These are phyloP conservation scores for Metschnikowia peoriensis DNA, from an alignment of 805 yeast genomes.

Conservation along the genomic window DNA sequence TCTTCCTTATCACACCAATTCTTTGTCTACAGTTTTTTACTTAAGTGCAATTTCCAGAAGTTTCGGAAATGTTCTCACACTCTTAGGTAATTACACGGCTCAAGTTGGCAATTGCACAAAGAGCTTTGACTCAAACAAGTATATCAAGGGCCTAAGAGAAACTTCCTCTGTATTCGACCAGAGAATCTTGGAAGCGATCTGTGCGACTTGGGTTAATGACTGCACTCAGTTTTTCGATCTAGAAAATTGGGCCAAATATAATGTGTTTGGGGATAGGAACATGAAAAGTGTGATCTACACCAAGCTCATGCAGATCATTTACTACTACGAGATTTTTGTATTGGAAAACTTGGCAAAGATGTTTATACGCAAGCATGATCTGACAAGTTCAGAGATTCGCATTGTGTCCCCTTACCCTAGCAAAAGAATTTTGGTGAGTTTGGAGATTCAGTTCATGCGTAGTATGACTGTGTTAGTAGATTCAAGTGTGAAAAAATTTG, in stretches of 20 bases:
- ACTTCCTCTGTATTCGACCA: slow-evolving; percentile 35
- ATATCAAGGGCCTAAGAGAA: slow-evolving; percentile 33
- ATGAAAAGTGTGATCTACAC: slow-evolving; percentile 29
- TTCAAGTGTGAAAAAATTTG: slow-evolving; percentile 40
- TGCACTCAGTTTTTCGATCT: slow-evolving; percentile 44
- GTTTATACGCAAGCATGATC: slow-evolving; percentile 21
- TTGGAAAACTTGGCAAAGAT: slow-evolving; percentile 29
- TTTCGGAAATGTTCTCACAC: slow-evolving; percentile 29
- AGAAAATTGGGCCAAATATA: slow-evolving; percentile 39
- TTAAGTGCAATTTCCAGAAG: slow-evolving; percentile 28
- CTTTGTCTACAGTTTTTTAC: slow-evolving; percentile 39
- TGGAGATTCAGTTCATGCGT: slow-evolving; percentile 46
- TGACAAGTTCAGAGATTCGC: slow-evolving; percentile 22
- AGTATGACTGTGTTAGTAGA: slow-evolving; percentile 41
- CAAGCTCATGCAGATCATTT: slow-evolving; percentile 34
- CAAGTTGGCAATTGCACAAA: slow-evolving; percentile 33
- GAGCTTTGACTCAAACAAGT: slow-evolving; percentile 36
- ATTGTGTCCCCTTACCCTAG: slow-evolving; percentile 39
- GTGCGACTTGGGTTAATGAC: slow-evolving; percentile 46
- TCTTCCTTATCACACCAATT: slow-evolving; percentile 40
- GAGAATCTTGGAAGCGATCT: slow-evolving; percentile 38
- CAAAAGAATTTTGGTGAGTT: slow-evolving; percentile 37
- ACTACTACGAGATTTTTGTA: slow-evolving; percentile 36
- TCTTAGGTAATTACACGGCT: slow-evolving; percentile 31
- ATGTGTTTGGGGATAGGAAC: slow-evolving; percentile 10